Evolutionary conservation across 495 filamentous ascomycete species (phyloP).

Genomic region (Penicillium cinerascens): DNA sequence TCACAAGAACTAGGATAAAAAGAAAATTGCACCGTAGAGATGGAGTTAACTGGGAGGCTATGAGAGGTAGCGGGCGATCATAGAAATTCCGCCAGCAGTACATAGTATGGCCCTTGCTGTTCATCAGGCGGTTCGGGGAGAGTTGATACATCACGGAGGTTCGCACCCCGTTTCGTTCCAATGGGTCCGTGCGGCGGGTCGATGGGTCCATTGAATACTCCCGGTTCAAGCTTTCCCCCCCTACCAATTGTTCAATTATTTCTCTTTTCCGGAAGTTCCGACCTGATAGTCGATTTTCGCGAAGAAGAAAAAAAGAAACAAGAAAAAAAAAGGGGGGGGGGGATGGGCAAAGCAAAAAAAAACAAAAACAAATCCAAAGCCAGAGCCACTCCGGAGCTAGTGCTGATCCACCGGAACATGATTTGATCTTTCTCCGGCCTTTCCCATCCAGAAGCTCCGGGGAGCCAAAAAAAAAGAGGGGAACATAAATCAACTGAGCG

Average conservation of each 20-base stretch:
- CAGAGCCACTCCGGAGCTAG: too few relatives aligned
- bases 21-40: too few relatives aligned
- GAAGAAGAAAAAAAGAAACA: neutral
- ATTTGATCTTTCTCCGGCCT: neutral
- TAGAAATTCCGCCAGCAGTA: too few relatives aligned
- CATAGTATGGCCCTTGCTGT: slow-evolving; percentile 1
- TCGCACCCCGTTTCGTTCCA: slow-evolving; percentile 1
- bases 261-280: slow-evolving; percentile 2
- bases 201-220: neutral
- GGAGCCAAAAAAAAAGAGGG: neutral
- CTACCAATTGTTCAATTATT: too few relatives aligned
- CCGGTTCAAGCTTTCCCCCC: too few relatives aligned
- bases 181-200: neutral
- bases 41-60: too few relatives aligned
- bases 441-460: neutral
- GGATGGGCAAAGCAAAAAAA: neutral
- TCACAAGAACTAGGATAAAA: too few relatives aligned
- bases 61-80: too few relatives aligned
- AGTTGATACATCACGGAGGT: slow-evolving; percentile 11
- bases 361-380: too few relatives aligned
- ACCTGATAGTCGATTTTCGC: neutral
- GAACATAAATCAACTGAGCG: neutral
- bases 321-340: neutral
- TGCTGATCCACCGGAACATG: too few relatives aligned
- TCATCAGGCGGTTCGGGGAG: slow-evolving; percentile 4